Evolutionary conservation across 805 yeast species (phyloP), one percentile per base, ranked within the genome.

Genomic region (Lipomyces orientalis): DNA sequence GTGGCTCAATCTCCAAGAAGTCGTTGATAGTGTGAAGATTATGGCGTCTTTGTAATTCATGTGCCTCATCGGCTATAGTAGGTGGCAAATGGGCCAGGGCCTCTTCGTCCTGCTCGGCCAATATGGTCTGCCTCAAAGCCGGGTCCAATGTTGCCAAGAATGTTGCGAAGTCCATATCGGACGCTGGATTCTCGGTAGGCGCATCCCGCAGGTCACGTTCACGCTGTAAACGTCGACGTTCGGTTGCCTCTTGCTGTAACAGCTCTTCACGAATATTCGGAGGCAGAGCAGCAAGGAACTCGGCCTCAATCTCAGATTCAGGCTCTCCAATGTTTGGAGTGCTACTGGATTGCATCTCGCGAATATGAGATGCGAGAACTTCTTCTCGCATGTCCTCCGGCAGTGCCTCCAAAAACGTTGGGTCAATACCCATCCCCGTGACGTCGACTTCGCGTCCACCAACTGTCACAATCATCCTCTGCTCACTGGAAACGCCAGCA

Each of bases 381-480:
- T 93, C 97, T 70, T 92, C 97, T 60, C 97, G 82, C 90, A 93
- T 90, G 62, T 91, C 95, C 56, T 91, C 97, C 0, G 98, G 98
- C 49, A 93, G 82, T 0, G 97, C 97, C 73, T 89, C 90, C 68
- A 93, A 81, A 76, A 92, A 93, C 72, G 90, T 94, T 0, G 97
- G 97, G 78, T 93, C 98, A 66, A 93, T 91, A 64, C 91, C 97
- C 2, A 97, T 88, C 0, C 95, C 97, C 54, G 93, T 85, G 49
- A 93, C 90, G 75, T 93, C 96, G 46, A 93, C 93, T 61, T 88
- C 87, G 34, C 88, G 79, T 31, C 90, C 96, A 49, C 92, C 93
- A 71, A 93, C 89, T 12, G 81, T 81, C 2, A 93, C 92, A 80
- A 83, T 84, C 0, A 90, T 82, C 0, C 96, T 93, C 16, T 84